Evolutionary conservation across 2,329 filamentous ascomycete genomes (phyloP).

Genomic region (Onygenales sp.): DNA sequence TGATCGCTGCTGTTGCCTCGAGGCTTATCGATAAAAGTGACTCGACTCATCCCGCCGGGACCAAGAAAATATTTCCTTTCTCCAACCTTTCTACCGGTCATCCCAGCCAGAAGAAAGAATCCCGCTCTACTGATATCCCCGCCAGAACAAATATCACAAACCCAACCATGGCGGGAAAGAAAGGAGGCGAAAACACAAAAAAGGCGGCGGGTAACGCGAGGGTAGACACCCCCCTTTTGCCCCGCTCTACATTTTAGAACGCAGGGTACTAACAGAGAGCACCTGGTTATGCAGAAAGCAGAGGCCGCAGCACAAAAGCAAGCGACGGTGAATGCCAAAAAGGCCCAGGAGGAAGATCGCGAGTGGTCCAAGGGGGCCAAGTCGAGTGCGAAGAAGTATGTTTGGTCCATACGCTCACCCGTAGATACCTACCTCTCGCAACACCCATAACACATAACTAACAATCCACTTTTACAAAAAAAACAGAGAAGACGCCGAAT

Average conservation of each 20-base stretch:
- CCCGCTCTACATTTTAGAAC: background rate
- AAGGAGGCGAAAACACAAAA: constrained; percentile 66
- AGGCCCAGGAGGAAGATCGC: constrained; percentile 56
- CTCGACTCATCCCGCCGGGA: too few relatives aligned
- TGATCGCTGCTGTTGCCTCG: too few relatives aligned
- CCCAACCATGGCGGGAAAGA: constrained; percentile 62
- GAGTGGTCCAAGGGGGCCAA: constrained; percentile 85
- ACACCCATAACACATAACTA: background rate
- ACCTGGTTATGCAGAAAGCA: constrained; percentile 58
- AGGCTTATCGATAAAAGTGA: too few relatives aligned
- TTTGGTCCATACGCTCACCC: constrained; percentile 10
- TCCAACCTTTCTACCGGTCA: too few relatives aligned
- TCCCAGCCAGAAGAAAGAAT: too few relatives aligned
- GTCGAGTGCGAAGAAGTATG: constrained; percentile 76
- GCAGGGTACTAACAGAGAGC: background rate
- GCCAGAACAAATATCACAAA: too few relatives aligned
- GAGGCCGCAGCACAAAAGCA: constrained; percentile 75
- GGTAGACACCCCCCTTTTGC: constrained; percentile 19
- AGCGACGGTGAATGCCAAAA: constrained; percentile 58
- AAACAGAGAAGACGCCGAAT: constrained; percentile 68
- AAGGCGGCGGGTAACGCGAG: constrained; percentile 77
- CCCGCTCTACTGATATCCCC: too few relatives aligned
- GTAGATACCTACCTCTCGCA: background rate
- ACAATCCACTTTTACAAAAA: background rate
- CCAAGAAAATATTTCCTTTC: background rate